These are phyloP conservation scores for Microstegium vimineum DNA, from an alignment of 176 grass and related monocot genomes.

Conservation along the genomic window DNA sequence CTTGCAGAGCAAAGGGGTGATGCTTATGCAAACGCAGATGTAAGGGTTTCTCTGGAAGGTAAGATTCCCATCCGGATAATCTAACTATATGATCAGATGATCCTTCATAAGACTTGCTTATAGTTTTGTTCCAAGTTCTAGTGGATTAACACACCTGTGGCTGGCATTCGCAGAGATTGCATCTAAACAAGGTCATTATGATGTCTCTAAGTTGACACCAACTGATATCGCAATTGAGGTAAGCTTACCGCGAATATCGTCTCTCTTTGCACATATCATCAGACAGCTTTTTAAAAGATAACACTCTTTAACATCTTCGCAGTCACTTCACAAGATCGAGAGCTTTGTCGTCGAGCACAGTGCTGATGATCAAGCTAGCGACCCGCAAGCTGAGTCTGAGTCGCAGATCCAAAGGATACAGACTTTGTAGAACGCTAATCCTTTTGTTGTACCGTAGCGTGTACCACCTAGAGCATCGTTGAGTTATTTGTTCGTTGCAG, in stretches of 20 bases:
- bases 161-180: slow-evolving; percentile 68
- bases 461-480: background rate
- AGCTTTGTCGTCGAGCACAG: slow-evolving; percentile 30
- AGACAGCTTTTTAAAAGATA: slow-evolving; percentile 11
- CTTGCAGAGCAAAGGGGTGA: slow-evolving; percentile 81
- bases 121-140: background rate
- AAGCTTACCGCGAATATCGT: background rate
- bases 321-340: slow-evolving; percentile 71
- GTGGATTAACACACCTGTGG: background rate
- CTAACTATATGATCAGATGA: slow-evolving; percentile 16
- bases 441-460: slow-evolving; percentile 29
- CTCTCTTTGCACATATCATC: background rate
- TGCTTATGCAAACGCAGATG: slow-evolving; percentile 91
- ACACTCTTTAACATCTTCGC: slow-evolving; percentile 7
- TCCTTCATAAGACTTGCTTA: background rate
- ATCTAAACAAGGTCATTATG: slow-evolving; percentile 65
- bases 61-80: background rate
- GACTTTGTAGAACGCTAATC: slow-evolving; percentile 24
- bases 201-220: slow-evolving; percentile 70
- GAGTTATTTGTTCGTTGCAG: slow-evolving; percentile 34
- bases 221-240: slow-evolving; percentile 89
- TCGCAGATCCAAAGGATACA: slow-evolving; percentile 22
- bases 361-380: background rate
- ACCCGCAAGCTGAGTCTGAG: slow-evolving; percentile 5
- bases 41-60: slow-evolving; percentile 89